Base-by-base conservation (phyloP, 2,329 filamentous ascomycete genomes). In the Emydomyces testavorans region DNA sequence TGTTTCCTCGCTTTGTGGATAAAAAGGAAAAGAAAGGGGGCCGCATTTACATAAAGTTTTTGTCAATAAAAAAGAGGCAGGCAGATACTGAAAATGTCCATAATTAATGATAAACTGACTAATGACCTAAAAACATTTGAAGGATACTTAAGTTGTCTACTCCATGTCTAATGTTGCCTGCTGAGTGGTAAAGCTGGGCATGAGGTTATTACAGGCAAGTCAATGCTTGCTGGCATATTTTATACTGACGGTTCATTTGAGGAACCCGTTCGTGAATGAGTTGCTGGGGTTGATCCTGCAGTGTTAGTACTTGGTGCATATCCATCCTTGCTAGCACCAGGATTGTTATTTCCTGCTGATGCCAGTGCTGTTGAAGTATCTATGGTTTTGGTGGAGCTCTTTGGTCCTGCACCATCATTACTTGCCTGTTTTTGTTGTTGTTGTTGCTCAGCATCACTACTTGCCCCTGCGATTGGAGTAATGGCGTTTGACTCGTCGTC, bases 201-300 rank as follows among this genome's bases (percentile, higher is more conserved):
- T n/a, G n/a, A n/a, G n/a, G n/a, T n/a, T n/a, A n/a, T n/a, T n/a
- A n/a, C n/a, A n/a, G n/a, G n/a, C n/a, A n/a, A n/a, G n/a, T n/a
- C n/a, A n/a, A n/a, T n/a, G n/a, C n/a, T n/a, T n/a, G n/a, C n/a
- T n/a, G n/a, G n/a, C n/a, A n/a, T n/a, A n/a, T n/a, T n/a, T n/a
- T n/a, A 40, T 8, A 29, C 11, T 28, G 15, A 18, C 6, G 18
- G 16, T 5, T 37, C 42, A 18, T 11, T 45, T 28, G 42, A 45
- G 20, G 42, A 37, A 8, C 29, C 41, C n/a, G 31, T 28, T 20
- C 34, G 20, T 28, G 42, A 45, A 26, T 36, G 42, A 20, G 32
- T 18, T 20, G 42, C 42, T 29, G 42, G 42, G 13, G 42, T 45
- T 20, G 42, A 45, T 7, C 31, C 31, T 37, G 28, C 41, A 44